A percentile compares a stretch with the other conserved stretches of the same genome.
These are phyloP conservation scores for Sordariomycetes sp. DNA, from an alignment of 2,329 filamentous ascomycete species.

Conservation along the genomic window DNA sequence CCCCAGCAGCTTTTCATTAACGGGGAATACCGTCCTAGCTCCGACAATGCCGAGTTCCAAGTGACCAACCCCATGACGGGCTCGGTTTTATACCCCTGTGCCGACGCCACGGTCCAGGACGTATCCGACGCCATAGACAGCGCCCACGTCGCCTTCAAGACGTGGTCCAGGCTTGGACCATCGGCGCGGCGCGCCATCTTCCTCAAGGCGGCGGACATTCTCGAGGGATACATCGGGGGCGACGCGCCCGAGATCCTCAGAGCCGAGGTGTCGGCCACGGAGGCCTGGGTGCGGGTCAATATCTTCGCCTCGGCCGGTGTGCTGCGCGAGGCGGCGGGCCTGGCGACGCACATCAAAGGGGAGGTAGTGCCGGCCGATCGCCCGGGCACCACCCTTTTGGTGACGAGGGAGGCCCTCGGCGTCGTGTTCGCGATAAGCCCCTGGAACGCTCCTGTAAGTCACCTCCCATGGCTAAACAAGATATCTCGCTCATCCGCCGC, in stretches of 20 bases:
- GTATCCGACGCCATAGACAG: slow-evolving; percentile 35
- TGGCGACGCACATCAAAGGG: slow-evolving; percentile 22
- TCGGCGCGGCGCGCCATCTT: slow-evolving; percentile 49
- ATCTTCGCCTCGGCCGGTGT: slow-evolving; percentile 20
- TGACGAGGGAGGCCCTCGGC: slow-evolving; percentile 58
- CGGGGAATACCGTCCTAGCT: slow-evolving; percentile 11
- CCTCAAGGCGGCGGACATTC: slow-evolving; percentile 48
- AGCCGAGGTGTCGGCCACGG: slow-evolving; percentile 19
- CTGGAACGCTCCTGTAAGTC: slow-evolving; percentile 37
- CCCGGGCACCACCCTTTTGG: slow-evolving; percentile 44
- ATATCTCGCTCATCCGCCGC: background rate
- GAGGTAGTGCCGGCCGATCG: slow-evolving; percentile 21
- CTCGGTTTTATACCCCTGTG: slow-evolving; percentile 38
- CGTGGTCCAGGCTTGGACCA: slow-evolving; percentile 50
- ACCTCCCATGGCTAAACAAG: background rate
- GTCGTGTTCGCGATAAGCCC: slow-evolving; percentile 60
- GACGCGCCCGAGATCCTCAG: slow-evolving; percentile 14
- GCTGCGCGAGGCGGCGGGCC: slow-evolving; percentile 27
- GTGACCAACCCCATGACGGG: slow-evolving; percentile 23
- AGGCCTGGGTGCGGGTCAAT: slow-evolving; percentile 23
- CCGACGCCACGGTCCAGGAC: slow-evolving; percentile 41
- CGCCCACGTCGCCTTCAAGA: slow-evolving; percentile 47
- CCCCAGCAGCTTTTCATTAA: slow-evolving; percentile 12
- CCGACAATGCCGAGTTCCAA: slow-evolving; percentile 13
- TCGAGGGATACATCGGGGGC: slow-evolving; percentile 37